Evolutionary conservation across 129 eudicot genomes (phyloP).

Genomic region (Calendula officinalis): DNA sequence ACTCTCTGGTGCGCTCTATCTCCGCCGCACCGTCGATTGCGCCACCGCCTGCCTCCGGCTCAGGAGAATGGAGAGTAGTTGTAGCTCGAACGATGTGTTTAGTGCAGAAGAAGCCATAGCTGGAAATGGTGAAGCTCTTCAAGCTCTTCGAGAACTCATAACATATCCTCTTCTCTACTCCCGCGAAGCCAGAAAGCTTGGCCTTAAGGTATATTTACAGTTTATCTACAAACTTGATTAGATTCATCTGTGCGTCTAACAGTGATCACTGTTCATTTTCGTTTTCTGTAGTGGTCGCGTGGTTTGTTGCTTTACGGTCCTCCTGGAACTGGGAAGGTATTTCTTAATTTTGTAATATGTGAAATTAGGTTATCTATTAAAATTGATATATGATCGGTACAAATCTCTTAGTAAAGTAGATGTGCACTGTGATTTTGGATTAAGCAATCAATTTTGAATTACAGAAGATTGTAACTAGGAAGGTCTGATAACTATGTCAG

Average conservation of each 20-base stretch:
- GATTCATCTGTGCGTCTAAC: no score
- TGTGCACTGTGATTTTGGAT: background rate
- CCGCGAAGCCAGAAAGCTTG: conserved; percentile 49
- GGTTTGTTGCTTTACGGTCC: conserved; percentile 93
- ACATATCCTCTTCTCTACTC: conserved; percentile 62
- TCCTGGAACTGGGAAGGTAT: conserved; percentile 97
- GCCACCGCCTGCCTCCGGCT: conserved; percentile 10
- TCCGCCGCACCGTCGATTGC: conserved; percentile 5
- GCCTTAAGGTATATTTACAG: conserved; percentile 52
- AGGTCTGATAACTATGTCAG: background rate
- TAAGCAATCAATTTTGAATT: background rate
- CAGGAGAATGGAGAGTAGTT: conserved; percentile 32
- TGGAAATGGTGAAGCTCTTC: conserved; percentile 75
- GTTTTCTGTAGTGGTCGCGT: conserved; percentile 68
- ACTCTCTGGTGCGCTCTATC: conserved; percentile 3
- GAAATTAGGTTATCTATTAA: background rate
- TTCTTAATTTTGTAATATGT: background rate
- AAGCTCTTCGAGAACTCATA: conserved; percentile 86
- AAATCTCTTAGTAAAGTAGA: background rate
- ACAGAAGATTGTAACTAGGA: background rate
- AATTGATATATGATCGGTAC: background rate
- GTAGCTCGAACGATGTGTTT: conserved; percentile 39
- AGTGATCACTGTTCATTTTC: background rate
- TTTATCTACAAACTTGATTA: no score
- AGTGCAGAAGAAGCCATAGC: conserved; percentile 83